These are phyloP conservation scores for Sphagnum fallax DNA, from an alignment of 228 moss, liverwort and hornwort species.

Conservation along the genomic window DNA sequence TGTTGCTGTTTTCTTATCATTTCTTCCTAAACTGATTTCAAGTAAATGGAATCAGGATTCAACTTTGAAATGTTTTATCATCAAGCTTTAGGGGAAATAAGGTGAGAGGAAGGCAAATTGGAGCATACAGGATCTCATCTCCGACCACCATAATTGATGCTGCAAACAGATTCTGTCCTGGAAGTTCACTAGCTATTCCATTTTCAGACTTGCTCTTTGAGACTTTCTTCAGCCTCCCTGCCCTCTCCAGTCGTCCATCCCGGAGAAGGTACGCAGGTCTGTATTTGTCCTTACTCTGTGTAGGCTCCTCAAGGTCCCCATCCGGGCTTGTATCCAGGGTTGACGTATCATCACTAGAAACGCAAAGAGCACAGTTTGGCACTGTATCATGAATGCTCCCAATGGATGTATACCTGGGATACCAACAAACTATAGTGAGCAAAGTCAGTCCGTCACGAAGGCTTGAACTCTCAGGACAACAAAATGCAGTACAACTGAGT, in stretches of 20 bases:
- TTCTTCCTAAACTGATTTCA: background rate
- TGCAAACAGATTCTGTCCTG: constrained; percentile 12
- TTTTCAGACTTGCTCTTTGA: constrained; percentile 7
- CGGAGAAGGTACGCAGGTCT: constrained; percentile 29
- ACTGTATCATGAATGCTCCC: constrained; percentile 29
- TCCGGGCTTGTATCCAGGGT: background rate
- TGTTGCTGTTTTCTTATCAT: background rate
- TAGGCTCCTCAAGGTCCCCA: background rate
- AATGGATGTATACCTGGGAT: constrained; percentile 29
- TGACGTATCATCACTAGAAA: constrained; percentile 1
- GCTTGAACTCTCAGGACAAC: too few relatives aligned
- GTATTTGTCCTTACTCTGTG: constrained; percentile 6
- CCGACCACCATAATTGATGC: constrained; percentile 28
- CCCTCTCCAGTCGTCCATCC: constrained; percentile 29
- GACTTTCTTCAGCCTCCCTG: constrained; percentile 25
- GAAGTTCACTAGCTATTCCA: constrained; percentile 6
- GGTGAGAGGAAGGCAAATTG: background rate
- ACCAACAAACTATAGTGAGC: constrained; percentile 15
- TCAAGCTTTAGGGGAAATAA: background rate
- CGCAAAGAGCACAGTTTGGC: constrained; percentile 23
- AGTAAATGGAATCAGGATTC: background rate
- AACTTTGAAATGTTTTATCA: background rate
- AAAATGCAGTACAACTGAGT: too few relatives aligned
- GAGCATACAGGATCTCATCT: constrained; percentile 31
- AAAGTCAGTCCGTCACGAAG: constrained; percentile 3